phyloP scores from a whole-genome alignment of 768 basidiomycete species.

The Megacollybia marginata region DNA sequence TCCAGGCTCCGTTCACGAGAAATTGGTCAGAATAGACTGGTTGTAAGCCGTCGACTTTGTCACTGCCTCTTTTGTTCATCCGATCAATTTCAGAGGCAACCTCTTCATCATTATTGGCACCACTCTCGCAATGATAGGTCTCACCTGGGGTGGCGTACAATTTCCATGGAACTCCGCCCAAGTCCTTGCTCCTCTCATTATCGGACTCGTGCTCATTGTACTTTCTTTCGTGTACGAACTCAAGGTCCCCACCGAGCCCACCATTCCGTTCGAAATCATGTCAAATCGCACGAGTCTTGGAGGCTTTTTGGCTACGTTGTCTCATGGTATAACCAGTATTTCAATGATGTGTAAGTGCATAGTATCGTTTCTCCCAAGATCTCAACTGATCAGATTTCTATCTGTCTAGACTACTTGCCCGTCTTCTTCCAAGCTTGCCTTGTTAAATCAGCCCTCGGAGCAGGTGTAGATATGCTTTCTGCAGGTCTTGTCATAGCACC shows the following conservation, averaged over 20 bases:
- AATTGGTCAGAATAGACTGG: conserved; percentile 26
- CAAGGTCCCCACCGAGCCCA: conserved; percentile 20
- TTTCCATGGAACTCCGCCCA: not conserved
- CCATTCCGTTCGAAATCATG: not conserved
- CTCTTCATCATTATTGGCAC: conserved; percentile 7
- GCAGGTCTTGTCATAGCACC: not conserved
- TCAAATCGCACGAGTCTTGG: not conserved
- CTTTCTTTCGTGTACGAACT: conserved; percentile 31
- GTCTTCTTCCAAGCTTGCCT: conserved; percentile 36
- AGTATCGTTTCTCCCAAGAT: not conserved
- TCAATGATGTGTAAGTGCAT: not conserved
- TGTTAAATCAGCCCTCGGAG: conserved; percentile 18
- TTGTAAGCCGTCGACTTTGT: conserved; percentile 12
- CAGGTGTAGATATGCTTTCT: conserved; percentile 15
- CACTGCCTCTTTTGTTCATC: not conserved
- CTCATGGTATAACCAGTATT: not conserved
- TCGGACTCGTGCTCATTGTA: conserved; percentile 29
- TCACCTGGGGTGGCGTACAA: conserved; percentile 4
- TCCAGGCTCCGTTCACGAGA: conserved; percentile 13
- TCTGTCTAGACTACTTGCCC: conserved; percentile 25
- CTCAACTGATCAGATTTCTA: not conserved
- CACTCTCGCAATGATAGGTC: not conserved
- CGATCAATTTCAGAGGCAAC: conserved; percentile 19
- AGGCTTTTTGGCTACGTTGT: not conserved
- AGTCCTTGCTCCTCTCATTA: conserved; percentile 28